A percentile compares a stretch with the other conserved stretches of the same genome.
Conservation (phyloP, 192 early-diverging fungal genomes). For the Dissophora ornata region DNA sequence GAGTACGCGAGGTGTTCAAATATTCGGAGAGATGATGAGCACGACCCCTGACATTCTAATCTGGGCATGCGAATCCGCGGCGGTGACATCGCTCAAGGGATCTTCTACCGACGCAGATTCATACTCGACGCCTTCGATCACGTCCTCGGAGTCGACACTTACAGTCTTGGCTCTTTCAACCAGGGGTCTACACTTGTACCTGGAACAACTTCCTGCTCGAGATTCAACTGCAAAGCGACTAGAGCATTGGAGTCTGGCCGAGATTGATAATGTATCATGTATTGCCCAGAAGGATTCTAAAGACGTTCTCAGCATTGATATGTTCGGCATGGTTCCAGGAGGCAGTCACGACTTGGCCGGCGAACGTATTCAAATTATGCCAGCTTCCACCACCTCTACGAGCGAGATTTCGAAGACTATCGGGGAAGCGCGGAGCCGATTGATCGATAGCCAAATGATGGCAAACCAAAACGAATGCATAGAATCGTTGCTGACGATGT, state of each 20-base stretch:
- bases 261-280: conserved; percentile 15
- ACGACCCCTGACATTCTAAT: conserved; percentile 4
- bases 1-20: background rate
- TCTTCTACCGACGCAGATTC: background rate
- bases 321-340: conserved; percentile 29
- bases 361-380: conserved; percentile 16
- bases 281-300: background rate
- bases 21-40: conserved; percentile 11
- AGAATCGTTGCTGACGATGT: conserved; percentile 11
- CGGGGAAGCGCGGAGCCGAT: background rate
- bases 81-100: background rate
- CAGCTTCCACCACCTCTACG: background rate
- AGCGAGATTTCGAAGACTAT: conserved; percentile 10
- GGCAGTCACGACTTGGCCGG: conserved; percentile 12
- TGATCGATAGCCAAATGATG: background rate
- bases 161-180: conserved; percentile 28
- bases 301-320: conserved; percentile 6
- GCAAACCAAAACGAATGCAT: background rate
- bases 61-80: conserved; percentile 32
- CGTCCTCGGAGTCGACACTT: background rate
- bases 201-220: background rate
- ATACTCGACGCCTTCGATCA: background rate
- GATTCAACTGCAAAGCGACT: background rate
- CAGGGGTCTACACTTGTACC: conserved; percentile 29
- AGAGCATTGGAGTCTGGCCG: conserved; percentile 32